Evolutionary conservation across 139 green algal genomes (phyloP), one percentile per base, ranked within the genome.

Genomic region (Gonium pectorale): DNA sequence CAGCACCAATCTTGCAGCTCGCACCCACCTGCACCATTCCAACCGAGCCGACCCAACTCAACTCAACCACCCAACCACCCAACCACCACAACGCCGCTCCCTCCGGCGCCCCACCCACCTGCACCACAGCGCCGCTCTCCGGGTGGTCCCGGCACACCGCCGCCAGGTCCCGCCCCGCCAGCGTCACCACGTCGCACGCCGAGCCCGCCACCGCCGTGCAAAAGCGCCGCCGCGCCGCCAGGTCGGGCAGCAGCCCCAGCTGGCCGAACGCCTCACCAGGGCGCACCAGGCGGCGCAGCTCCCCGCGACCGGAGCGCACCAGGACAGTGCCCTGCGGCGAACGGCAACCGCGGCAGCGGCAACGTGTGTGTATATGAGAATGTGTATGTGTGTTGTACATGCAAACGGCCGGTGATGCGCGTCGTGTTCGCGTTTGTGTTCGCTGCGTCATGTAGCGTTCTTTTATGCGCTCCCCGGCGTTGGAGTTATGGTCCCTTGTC

Each of bases 121-220:
- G 75, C 56, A 83, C 75, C 41, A 83, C 59, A 4, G 59, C 40
- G 11, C 59, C 75, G 19, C 31, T 44, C 24, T 62, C 37, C 40
- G 75, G 75, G 75, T 83, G 75, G 22, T 83, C 75, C 17, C 29
- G 13, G n/a, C 59, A 72, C 17, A 60, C 75, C 75, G n/a, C 29
- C 60, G 75, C 75, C 59, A 83, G 60, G 60, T 83, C 75, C n/a
- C 75, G 59, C 22, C 75, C 59, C 29, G 75, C 75, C 75, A 83
- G 75, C 8, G 43, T 41, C 15, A 70, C 75, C 38, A 83, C 19
- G 75, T 81, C 74, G 27, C 56, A 44, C 17, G 74, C 15, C 38
- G 27, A 27, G 1, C 59, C 59, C 29, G 59, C 56, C 15, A 72
- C 41, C 4, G 75, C 75, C 4, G 59, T 83, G 27, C 19, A 41